A percentile compares a stretch with the other conserved stretches of the same genome.
Conservation (phyloP, 768 basidiomycete species). For the Mycena latifolia region DNA sequence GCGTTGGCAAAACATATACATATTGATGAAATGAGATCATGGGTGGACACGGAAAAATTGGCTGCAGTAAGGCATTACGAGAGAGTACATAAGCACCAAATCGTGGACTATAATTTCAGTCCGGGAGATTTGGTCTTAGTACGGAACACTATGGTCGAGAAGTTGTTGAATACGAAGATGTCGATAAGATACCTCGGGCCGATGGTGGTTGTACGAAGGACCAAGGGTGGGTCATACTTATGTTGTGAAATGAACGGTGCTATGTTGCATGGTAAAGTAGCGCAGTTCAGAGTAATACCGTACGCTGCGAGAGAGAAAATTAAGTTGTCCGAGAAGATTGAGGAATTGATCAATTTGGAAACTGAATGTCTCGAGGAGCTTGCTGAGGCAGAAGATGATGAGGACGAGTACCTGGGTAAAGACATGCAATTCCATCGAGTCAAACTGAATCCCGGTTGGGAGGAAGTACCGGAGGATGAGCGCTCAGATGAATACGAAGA, state of each 20-base stretch:
- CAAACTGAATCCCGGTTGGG: neutral
- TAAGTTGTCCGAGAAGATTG: neutral
- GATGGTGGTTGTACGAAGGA: conserved; percentile 43
- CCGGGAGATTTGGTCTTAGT: conserved; percentile 44
- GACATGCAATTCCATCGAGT: conserved; percentile 9
- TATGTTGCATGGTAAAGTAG: conserved; percentile 1
- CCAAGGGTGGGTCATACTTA: conserved; percentile 40
- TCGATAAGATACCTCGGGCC: conserved; percentile 47
- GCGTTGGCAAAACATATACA: conserved; percentile 39
- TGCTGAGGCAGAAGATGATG: neutral
- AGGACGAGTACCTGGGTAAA: neutral
- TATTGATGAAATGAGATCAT: conserved; percentile 5
- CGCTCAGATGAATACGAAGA: no score
- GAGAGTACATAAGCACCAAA: conserved; percentile 24
- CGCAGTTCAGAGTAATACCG: conserved; percentile 32
- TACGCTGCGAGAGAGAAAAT: conserved; percentile 23
- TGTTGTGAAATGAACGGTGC: conserved; percentile 8
- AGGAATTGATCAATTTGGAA: neutral
- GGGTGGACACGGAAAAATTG: conserved; percentile 1
- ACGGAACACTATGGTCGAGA: conserved; percentile 47
- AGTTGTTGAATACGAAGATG: conserved; percentile 45
- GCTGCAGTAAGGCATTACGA: neutral
- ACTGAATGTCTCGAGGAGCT: neutral
- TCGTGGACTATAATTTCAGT: conserved; percentile 44
- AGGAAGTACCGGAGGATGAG: no score